Percentiles rank a stretch among this genome's conserved stretches.
Evolutionary conservation across 305 asterid genomes (phyloP).

Genomic region (Plantago lanceolata): DNA sequence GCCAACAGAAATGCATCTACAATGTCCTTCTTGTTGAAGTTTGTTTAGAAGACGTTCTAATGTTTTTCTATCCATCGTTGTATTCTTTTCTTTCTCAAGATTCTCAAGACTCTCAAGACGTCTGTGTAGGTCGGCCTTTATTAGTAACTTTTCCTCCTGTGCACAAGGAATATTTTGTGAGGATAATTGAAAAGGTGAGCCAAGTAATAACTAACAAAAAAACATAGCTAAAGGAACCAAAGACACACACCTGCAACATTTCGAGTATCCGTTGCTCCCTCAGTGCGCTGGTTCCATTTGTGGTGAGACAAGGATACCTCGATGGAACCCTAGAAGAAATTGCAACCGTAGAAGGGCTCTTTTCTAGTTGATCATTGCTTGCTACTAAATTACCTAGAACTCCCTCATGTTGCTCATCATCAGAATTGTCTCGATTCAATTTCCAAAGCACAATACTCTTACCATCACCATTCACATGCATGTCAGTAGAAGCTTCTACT

Average conservation of each 20-base stretch:
- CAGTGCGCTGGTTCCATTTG: slow-evolving; percentile 44
- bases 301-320: slow-evolving; percentile 54
- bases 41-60: slow-evolving; percentile 67
- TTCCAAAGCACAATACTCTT: slow-evolving; percentile 1
- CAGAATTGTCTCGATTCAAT: not conserved
- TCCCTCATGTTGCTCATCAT: not conserved
- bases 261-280: slow-evolving; percentile 82
- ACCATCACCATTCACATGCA: not conserved
- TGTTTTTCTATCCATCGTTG: slow-evolving; percentile 73
- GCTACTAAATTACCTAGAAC: not conserved
- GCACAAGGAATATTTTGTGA: slow-evolving; percentile 27
- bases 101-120: slow-evolving; percentile 67
- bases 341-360: slow-evolving; percentile 33
- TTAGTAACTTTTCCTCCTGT: slow-evolving; percentile 87
- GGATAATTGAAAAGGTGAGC: slow-evolving; percentile 18
- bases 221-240: slow-evolving; percentile 23
- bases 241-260: slow-evolving; percentile 70
- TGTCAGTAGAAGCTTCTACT: slow-evolving; percentile 9
- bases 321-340: slow-evolving; percentile 50
- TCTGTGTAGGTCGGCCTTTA: slow-evolving; percentile 75
- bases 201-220: slow-evolving; percentile 16
- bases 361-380: slow-evolving; percentile 27
- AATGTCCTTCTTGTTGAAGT: slow-evolving; percentile 80
- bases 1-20: slow-evolving; percentile 61
- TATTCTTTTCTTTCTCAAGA: slow-evolving; percentile 58